phyloP scores from a whole-genome alignment of 2,329 filamentous ascomycete species.

The Nectriaceae sp. region DNA sequence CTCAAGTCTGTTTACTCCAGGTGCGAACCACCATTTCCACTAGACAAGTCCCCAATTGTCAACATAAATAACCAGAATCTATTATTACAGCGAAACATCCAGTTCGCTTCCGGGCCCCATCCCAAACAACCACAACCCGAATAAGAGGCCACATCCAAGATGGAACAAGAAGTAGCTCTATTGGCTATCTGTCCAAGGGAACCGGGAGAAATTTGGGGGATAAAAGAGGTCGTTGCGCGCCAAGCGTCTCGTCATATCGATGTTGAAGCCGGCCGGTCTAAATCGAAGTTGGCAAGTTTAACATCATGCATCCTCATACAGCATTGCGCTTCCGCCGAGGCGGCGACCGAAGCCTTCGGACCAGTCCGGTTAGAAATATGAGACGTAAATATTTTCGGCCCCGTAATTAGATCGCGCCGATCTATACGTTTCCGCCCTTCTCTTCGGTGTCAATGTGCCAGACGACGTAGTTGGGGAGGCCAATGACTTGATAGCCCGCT shows the following conservation, averaged over 20 bases:
- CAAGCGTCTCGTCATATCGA: conserved; percentile 7
- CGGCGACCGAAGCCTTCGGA: conserved; percentile 15
- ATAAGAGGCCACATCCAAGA: conserved; percentile 17
- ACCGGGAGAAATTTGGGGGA: conserved; percentile 9
- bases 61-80: conserved; percentile 31
- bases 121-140: conserved; percentile 20
- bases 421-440: conserved; percentile 76
- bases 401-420: conserved; percentile 9
- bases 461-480: conserved; percentile 95
- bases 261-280: conserved; percentile 12
- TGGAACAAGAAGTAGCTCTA: conserved; percentile 3
- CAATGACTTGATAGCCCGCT: conserved; percentile 89
- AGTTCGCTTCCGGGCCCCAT: conserved; percentile 18
- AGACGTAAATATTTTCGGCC: conserved; percentile 18
- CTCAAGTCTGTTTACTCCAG: conserved; percentile 16
- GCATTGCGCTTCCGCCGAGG: conserved; percentile 18
- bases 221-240: conserved; percentile 5
- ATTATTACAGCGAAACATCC: conserved; percentile 31
- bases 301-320: conserved; percentile 31
- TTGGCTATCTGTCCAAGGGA: conserved; percentile 6
- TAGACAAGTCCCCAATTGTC: conserved; percentile 8
- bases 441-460: conserved; percentile 98
- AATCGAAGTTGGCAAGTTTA: conserved; percentile 13
- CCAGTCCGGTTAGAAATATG: conserved; percentile 22
- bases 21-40: conserved; percentile 11